Conservation (phyloP, 225 moss, liverwort and hornwort genomes). For the Neckera pumila region DNA sequence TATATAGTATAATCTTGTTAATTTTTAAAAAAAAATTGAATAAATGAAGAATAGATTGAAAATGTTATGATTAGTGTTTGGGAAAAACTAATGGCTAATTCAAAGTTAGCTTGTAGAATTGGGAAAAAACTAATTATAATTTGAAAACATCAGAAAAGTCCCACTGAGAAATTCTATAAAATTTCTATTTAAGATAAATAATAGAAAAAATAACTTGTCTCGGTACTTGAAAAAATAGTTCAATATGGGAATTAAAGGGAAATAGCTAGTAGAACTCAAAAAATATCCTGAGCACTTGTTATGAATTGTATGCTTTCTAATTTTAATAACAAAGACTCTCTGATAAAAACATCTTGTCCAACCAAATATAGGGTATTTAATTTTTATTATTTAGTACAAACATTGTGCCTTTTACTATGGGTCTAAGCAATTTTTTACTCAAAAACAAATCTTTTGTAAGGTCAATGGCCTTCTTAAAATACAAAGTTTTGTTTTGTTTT, state of each 20-base stretch:
- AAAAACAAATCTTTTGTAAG: neutral
- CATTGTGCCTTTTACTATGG: neutral
- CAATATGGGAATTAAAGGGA: neutral
- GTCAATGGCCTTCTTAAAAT: neutral
- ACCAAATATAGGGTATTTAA: neutral
- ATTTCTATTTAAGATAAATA: neutral
- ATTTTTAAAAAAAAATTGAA: too few species aligned
- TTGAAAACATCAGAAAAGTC: too few species aligned
- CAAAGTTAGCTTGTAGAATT: neutral
- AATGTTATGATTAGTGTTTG: neutral
- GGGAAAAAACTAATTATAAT: rapidly evolving
- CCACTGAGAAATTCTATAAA: rapidly evolving
- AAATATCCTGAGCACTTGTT: rapidly evolving
- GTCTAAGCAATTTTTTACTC: neutral
- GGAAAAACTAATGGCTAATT: rapidly evolving
- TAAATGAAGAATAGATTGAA: too few species aligned
- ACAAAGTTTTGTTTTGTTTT: neutral
- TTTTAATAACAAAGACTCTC: neutral
- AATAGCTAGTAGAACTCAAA: neutral
- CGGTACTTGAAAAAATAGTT: neutral
- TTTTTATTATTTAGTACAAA: too few species aligned
- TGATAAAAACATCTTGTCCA: neutral
- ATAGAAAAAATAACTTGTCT: neutral
- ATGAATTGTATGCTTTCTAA: neutral
- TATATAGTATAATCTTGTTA: too few species aligned